Evolutionary conservation across 176 grass and related monocot species (phyloP).

Genomic region (Urochloa ruziziensis): DNA sequence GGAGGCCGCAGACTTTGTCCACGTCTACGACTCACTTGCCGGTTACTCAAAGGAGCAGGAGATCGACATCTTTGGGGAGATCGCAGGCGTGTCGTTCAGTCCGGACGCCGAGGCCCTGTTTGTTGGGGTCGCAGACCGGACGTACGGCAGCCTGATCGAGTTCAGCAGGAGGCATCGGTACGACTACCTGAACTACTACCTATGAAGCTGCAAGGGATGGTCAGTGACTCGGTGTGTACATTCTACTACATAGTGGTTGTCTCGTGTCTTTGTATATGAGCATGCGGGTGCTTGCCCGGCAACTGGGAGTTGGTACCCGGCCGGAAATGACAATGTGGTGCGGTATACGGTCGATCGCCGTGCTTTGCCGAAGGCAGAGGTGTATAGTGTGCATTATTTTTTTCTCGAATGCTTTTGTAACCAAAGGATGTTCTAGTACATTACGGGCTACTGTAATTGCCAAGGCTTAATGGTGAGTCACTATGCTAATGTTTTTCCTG

Average conservation of each 20-base stretch:
- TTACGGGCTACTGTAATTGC: too few species aligned
- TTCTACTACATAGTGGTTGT: neutral
- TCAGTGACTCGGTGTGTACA: neutral
- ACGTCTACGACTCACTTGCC: slow-evolving; percentile 42
- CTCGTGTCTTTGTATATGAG: neutral
- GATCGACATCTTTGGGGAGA: slow-evolving; percentile 75
- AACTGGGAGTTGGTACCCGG: too few species aligned
- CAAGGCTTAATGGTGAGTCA: neutral
- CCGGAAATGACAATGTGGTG: too few species aligned
- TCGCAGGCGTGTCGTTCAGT: slow-evolving; percentile 60
- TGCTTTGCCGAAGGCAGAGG: neutral
- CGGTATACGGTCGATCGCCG: neutral
- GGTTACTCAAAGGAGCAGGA: slow-evolving; percentile 46
- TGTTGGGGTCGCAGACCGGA: slow-evolving; percentile 56
- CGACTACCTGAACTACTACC: slow-evolving; percentile 40
- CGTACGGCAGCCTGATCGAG: slow-evolving; percentile 72
- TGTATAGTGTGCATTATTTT: neutral
- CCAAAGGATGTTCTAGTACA: neutral
- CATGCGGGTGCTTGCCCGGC: too few species aligned
- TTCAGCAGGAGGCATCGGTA: slow-evolving; percentile 43
- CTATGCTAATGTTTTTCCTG: neutral
- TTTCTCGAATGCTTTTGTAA: neutral
- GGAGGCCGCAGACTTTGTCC: slow-evolving; percentile 75
- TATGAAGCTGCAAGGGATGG: slow-evolving; percentile 4
- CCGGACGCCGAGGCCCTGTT: slow-evolving; percentile 53